These are phyloP conservation scores for Pyrus betulifolia DNA, from an alignment of 306 rosid species.

Conservation along the genomic window DNA sequence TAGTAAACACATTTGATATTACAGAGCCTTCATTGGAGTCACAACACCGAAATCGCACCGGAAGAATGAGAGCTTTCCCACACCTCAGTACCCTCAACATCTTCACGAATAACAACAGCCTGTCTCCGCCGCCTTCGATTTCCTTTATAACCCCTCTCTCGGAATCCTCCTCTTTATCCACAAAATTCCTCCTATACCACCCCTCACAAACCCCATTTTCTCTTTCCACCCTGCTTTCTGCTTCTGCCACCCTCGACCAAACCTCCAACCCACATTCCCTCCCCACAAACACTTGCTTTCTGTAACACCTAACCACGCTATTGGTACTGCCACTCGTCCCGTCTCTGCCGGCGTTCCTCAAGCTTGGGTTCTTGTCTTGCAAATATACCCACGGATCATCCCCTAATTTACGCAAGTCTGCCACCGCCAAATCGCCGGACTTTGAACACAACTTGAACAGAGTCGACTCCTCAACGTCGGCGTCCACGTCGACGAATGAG, in stretches of 20 bases:
- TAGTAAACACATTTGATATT: not conserved
- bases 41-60: slow-evolving; percentile 14
- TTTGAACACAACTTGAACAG: slow-evolving; percentile 73
- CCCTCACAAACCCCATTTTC: slow-evolving; percentile 31
- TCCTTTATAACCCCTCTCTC: slow-evolving; percentile 63
- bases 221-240: slow-evolving; percentile 11
- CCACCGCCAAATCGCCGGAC: slow-evolving; percentile 83
- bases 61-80: slow-evolving; percentile 81
- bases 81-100: slow-evolving; percentile 80
- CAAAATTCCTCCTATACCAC: slow-evolving; percentile 64
- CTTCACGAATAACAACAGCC: slow-evolving; percentile 72
- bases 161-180: slow-evolving; percentile 57
- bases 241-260: slow-evolving; percentile 47
- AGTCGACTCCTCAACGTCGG: slow-evolving; percentile 43
- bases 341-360: slow-evolving; percentile 24
- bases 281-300: slow-evolving; percentile 63
- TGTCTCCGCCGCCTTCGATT: slow-evolving; percentile 82
- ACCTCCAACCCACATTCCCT: slow-evolving; percentile 80
- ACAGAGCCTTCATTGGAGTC: not conserved
- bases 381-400: slow-evolving; percentile 88
- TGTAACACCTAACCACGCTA: slow-evolving; percentile 46
- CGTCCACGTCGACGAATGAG: slow-evolving; percentile 62
- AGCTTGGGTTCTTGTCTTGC: slow-evolving; percentile 66
- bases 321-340: slow-evolving; percentile 4
- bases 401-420: slow-evolving; percentile 60